phyloP scores from a whole-genome alignment of 345 rosid species.

The Sonneratia alba region DNA sequence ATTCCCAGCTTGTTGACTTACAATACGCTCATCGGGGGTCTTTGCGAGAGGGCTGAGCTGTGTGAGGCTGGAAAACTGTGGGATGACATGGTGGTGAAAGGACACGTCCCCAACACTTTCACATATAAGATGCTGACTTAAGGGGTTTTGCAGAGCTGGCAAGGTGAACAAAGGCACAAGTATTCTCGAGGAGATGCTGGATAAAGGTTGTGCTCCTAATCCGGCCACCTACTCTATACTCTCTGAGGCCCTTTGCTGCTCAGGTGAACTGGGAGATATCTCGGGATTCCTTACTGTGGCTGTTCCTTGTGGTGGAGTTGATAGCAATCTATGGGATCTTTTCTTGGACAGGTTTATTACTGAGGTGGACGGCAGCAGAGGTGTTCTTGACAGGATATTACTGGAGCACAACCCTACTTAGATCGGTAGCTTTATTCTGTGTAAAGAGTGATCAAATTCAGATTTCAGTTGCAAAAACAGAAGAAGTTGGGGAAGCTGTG shows the following conservation, averaged over 20 bases:
- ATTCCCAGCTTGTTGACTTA: slow-evolving; percentile 66
- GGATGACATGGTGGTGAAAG: slow-evolving; percentile 87
- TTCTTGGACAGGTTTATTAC: too few species aligned
- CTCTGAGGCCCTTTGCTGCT: slow-evolving; percentile 37
- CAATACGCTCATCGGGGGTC: slow-evolving; percentile 63
- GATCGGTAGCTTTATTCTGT: too few species aligned
- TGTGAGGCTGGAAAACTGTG: slow-evolving; percentile 65
- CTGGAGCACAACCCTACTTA: too few species aligned
- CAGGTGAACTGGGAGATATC: slow-evolving; percentile 41
- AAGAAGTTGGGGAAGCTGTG: too few species aligned
- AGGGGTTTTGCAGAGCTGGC: slow-evolving; percentile 57
- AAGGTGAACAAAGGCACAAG: slow-evolving; percentile 57
- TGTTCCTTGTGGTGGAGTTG: too few species aligned
- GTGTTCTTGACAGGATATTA: too few species aligned
- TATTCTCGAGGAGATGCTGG: slow-evolving; percentile 71
- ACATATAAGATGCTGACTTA: slow-evolving; percentile 57
- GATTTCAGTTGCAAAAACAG: too few species aligned
- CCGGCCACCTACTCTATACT: slow-evolving; percentile 38
- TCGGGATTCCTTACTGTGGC: slow-evolving; percentile 24
- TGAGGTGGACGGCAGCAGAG: too few species aligned
- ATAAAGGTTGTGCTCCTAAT: slow-evolving; percentile 49
- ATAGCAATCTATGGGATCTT: too few species aligned
- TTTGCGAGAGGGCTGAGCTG: slow-evolving; percentile 70
- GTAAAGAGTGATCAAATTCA: too few species aligned
- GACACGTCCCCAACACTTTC: slow-evolving; percentile 60